A percentile compares a stretch with the other conserved stretches of the same genome.
These are phyloP conservation scores for Sclerotinia sclerotiorum DNA, from an alignment of 2,329 filamentous ascomycete genomes.

Conservation along the genomic window DNA sequence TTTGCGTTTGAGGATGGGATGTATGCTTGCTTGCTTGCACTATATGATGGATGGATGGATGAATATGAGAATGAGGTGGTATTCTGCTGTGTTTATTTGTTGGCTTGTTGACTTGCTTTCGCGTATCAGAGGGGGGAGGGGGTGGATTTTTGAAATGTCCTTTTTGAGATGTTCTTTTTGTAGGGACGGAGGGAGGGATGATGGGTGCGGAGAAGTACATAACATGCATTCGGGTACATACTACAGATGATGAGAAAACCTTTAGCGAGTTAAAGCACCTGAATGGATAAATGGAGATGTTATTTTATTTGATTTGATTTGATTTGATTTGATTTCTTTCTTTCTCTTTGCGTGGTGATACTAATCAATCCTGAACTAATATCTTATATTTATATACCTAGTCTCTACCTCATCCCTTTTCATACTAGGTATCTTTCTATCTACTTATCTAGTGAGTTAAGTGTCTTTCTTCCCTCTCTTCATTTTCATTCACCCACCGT, in stretches of 20 bases:
- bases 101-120: background rate
- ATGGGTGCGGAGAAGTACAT: background rate
- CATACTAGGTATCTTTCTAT: too few species aligned
- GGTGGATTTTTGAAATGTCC: background rate
- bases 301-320: background rate
- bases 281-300: background rate
- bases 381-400: background rate
- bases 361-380: too few species aligned
- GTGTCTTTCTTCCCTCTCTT: too few species aligned
- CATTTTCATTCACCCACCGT: too few species aligned
- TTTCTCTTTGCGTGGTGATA: background rate
- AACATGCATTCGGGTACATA: conserved; percentile 1
- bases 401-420: too few species aligned
- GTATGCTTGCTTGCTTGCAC: background rate
- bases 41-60: background rate
- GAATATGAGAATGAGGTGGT: background rate
- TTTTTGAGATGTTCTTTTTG: background rate
- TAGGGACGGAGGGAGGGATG: too few species aligned
- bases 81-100: background rate
- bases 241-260: background rate
- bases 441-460: too few species aligned
- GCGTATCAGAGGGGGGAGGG: too few species aligned
- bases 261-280: background rate
- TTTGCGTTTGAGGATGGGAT: background rate
- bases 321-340: background rate